A percentile compares a stretch with the other conserved stretches of the same genome.
These are phyloP conservation scores for Globomyces pollinis-pini DNA, from an alignment of 192 early-diverging fungal genomes.

Conservation along the genomic window DNA sequence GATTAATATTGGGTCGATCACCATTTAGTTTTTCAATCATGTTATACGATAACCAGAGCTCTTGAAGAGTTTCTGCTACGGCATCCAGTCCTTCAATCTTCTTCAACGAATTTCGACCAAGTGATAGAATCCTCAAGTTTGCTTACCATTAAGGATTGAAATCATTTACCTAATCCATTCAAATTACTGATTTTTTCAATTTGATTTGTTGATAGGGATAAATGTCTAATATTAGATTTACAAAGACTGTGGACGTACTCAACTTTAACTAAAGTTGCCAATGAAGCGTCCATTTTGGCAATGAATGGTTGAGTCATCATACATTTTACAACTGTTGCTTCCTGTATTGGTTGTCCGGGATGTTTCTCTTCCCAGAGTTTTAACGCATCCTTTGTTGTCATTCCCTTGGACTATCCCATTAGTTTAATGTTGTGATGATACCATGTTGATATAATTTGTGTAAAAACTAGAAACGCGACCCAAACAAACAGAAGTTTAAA, in stretches of 20 bases:
- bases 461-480: too few species aligned
- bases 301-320: slow-evolving; percentile 44
- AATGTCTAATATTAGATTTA: slow-evolving; percentile 24
- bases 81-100: slow-evolving; percentile 53
- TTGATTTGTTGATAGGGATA: slow-evolving; percentile 42
- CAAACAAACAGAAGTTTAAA: too few species aligned
- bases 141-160: slow-evolving; percentile 8
- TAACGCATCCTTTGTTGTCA: slow-evolving; percentile 18
- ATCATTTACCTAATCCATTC: slow-evolving; percentile 25
- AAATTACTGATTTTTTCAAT: slow-evolving; percentile 48
- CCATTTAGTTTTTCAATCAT: slow-evolving; percentile 45
- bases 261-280: slow-evolving; percentile 30
- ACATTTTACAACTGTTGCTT: slow-evolving; percentile 42
- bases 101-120: slow-evolving; percentile 47
- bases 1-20: not conserved
- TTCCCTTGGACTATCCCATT: slow-evolving; percentile 11
- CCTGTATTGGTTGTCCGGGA: slow-evolving; percentile 18
- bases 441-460: too few species aligned
- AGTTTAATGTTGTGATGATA: not conserved
- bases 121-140: slow-evolving; percentile 37
- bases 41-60: slow-evolving; percentile 54
- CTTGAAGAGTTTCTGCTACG: slow-evolving; percentile 47
- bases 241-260: slow-evolving; percentile 37
- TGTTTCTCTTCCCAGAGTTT: slow-evolving; percentile 42
- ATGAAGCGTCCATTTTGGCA: slow-evolving; percentile 45